Evolutionary conservation across 2,329 filamentous ascomycete species (phyloP).

Genomic region (Mycosphaerelloides madeirae): DNA sequence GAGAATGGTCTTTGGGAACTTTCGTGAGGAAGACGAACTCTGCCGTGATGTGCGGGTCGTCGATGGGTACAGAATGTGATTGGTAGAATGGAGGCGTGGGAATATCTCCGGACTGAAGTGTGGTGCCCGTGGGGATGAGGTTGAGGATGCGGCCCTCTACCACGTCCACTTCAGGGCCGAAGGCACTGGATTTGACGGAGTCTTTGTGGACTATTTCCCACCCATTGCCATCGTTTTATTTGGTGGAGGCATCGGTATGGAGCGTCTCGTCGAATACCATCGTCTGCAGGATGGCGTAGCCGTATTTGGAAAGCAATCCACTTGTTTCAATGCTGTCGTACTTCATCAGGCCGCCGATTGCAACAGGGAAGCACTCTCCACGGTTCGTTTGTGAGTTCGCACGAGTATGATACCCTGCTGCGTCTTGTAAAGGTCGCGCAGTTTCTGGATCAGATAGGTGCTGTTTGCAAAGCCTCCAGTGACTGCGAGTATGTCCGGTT

Average conservation of each 20-base stretch:
- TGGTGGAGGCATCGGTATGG: slow-evolving; percentile 6
- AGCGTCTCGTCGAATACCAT: slow-evolving; percentile 4
- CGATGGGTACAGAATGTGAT: background rate
- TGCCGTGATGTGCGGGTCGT: slow-evolving; percentile 1
- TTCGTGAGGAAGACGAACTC: slow-evolving; percentile 7
- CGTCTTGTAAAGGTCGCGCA: slow-evolving; percentile 5
- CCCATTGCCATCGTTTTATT: background rate
- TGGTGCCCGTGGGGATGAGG: slow-evolving; percentile 2
- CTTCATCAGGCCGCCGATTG: slow-evolving; percentile 6
- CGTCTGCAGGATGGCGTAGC: slow-evolving; percentile 9
- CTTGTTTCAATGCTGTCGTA: slow-evolving; percentile 8
- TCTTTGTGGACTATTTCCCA: background rate
- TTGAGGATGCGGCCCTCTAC: slow-evolving; percentile 11
- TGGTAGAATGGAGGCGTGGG: background rate
- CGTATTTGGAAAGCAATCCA: slow-evolving; percentile 7
- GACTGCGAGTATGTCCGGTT: slow-evolving; percentile 7
- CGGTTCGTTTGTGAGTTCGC: slow-evolving; percentile 3
- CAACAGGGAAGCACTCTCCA: slow-evolving; percentile 5
- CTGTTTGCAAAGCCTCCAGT: slow-evolving; percentile 12
- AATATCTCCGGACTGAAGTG: background rate
- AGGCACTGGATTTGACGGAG: slow-evolving; percentile 2
- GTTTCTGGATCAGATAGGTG: slow-evolving; percentile 7
- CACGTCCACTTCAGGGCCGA: background rate
- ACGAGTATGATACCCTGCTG: slow-evolving; percentile 3
- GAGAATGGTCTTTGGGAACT: background rate